Evolutionary conservation across 805 yeast species (phyloP).

Genomic region (Hanseniaspora clermontiae): DNA sequence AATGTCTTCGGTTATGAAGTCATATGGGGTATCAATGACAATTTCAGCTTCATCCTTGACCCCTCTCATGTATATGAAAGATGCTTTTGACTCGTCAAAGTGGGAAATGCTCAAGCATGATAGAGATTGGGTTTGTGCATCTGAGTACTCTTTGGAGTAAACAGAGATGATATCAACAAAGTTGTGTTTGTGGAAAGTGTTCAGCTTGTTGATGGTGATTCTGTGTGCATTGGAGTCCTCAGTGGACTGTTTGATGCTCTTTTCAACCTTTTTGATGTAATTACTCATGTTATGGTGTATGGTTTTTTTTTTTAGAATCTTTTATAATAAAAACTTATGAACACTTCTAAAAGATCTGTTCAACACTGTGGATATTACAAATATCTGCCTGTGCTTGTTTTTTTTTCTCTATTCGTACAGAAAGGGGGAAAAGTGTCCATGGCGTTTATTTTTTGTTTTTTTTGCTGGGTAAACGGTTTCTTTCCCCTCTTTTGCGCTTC

Average conservation of each 20-base stretch:
- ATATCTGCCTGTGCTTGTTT: too few species aligned
- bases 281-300: neutral
- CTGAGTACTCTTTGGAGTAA: neutral
- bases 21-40: slow-evolving; percentile 8
- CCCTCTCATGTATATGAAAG: slow-evolving; percentile 4
- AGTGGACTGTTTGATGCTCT: neutral
- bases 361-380: too few species aligned
- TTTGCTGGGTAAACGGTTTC: too few species aligned
- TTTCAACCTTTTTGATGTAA: neutral
- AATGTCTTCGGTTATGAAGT: neutral
- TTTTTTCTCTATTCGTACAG: too few species aligned
- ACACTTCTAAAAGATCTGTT: too few species aligned
- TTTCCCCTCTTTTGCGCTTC: too few species aligned
- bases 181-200: slow-evolving; percentile 10
- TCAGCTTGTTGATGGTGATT: slow-evolving; percentile 3
- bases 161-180: slow-evolving; percentile 2
- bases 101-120: neutral
- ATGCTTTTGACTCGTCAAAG: neutral
- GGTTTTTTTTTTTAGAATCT: neutral
- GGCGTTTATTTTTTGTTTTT: too few species aligned
- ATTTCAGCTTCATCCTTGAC: slow-evolving; percentile 10
- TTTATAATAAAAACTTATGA: neutral
- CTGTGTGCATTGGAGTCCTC: neutral
- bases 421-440: too few species aligned
- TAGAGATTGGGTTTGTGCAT: neutral